Conservation (phyloP, 2,329 filamentous ascomycete genomes). For the Neopestalotiopsis sp. region DNA sequence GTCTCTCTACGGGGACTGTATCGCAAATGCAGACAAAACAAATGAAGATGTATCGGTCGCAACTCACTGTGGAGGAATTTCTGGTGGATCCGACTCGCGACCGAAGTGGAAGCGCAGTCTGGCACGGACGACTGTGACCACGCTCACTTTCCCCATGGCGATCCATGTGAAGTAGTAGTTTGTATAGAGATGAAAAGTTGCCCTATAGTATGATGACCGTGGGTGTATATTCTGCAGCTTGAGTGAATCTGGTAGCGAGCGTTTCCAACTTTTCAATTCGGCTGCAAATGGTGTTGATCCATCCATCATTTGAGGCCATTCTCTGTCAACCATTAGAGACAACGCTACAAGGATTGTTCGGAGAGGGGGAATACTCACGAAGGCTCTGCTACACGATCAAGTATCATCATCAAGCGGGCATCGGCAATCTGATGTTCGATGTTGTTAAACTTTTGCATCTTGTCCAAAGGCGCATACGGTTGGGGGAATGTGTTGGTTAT, state of each 20-base stretch:
- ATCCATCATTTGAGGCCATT: constrained; percentile 5
- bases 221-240: constrained; percentile 35
- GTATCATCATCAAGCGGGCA: constrained; percentile 33
- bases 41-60: background rate
- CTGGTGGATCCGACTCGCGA: constrained; percentile 10
- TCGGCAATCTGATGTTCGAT: constrained; percentile 39
- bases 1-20: no score
- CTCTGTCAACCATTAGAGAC: background rate
- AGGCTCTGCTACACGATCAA: constrained; percentile 36
- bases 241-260: constrained; percentile 32
- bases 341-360: background rate
- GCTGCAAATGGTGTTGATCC: constrained; percentile 21
- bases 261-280: constrained; percentile 39
- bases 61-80: constrained; percentile 19
- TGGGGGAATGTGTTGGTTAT: constrained; percentile 30
- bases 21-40: no score
- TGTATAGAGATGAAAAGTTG: constrained; percentile 40
- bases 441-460: constrained; percentile 37
- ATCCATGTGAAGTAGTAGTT: constrained; percentile 45
- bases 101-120: constrained; percentile 29
- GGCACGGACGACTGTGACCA: constrained; percentile 38
- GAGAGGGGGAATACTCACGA: constrained; percentile 22
- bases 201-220: constrained; percentile 34
- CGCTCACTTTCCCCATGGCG: constrained; percentile 40
- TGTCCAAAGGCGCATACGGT: constrained; percentile 25